Base-by-base conservation (phyloP, 1,284 basidiomycete species). In the Hortiboletus rubellus region DNA sequence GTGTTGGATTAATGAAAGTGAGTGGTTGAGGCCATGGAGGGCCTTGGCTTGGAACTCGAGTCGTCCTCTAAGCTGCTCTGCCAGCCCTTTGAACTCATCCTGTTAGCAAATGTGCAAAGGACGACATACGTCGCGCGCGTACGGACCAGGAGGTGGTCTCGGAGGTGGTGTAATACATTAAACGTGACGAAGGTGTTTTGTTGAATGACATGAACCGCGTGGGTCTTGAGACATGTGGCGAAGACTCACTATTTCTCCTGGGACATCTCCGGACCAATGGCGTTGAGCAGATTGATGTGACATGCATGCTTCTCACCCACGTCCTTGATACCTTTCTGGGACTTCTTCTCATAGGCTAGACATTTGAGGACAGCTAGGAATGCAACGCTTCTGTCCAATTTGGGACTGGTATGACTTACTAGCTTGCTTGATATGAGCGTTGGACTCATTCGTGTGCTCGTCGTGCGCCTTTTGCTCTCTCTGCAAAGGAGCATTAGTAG, bases 401-500 rank as follows among this genome's bases (percentile, higher is more conserved):
- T n/a, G 42, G 22, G 18, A 46, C 9, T 10, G 36, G n/a, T 14
- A 46, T 46, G 42, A 63, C 63, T 46, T 66, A 87, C 87, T 85
- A 49, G 90, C 89, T 74, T 88, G 85, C 68, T 90, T 91, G 46
- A 92, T 87, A 69, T 78, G 86, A 12, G 79, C 78, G 64, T 91
- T 90, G n/a, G 85, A 83, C 57, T 72, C 80, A 17, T 77, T 74
- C 53, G 91, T 82, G 58, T 79, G 79, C 42, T 89, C 87, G 59
- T 91, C 89, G 61, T 92, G 88, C 3, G 77, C 74, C 68, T 83
- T 86, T 73, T 92, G 89, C 65, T 89, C 89, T 78, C 89, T 91
- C 89, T 92, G 66, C 10, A 47, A 10, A 3, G 12, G 43, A 48
- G 22, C 31, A 18, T 53, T 14, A 62, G 59, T 51, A 8, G n/a